Conservation (phyloP, 106 monocot species). For the Allium fistulosum region DNA sequence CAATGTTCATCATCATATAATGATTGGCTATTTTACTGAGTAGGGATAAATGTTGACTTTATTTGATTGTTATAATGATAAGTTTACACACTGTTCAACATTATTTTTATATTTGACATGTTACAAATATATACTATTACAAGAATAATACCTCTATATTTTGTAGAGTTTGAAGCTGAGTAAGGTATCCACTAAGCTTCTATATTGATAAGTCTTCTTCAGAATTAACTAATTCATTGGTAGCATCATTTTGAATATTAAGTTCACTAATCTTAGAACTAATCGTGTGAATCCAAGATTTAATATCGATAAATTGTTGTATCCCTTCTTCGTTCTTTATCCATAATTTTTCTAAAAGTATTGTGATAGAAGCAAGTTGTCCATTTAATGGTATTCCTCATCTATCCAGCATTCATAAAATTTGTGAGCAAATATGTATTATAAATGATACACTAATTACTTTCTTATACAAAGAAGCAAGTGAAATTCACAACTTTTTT, state of each 20-base stretch:
- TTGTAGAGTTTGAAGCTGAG: slow-evolving; percentile 55
- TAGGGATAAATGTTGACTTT: too few species aligned
- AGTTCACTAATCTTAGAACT: slow-evolving; percentile 46
- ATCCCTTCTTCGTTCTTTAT: slow-evolving; percentile 53
- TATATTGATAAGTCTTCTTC: slow-evolving; percentile 80
- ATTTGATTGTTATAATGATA: too few species aligned
- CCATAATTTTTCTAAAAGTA: slow-evolving; percentile 56
- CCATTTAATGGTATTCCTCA: slow-evolving; percentile 47
- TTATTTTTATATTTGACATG: too few species aligned
- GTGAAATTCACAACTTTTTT: too few species aligned
- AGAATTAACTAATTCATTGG: slow-evolving; percentile 1
- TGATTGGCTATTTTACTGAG: too few species aligned
- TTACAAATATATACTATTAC: too few species aligned
- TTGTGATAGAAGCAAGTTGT: slow-evolving; percentile 48
- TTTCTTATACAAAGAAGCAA: too few species aligned
- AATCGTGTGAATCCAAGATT: slow-evolving; percentile 62
- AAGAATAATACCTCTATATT: slow-evolving; percentile 71
- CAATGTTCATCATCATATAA: too few species aligned
- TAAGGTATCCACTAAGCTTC: slow-evolving; percentile 62
- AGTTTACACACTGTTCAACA: too few species aligned
- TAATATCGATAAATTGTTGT: slow-evolving; percentile 59
- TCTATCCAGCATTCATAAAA: slow-evolving; percentile 40
- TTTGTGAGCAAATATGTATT: too few species aligned
- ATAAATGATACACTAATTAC: too few species aligned
- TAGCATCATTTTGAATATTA: slow-evolving; percentile 11